A percentile compares a stretch with the other conserved stretches of the same genome.
These are phyloP conservation scores for Chrysoporthe austroafricana DNA, from an alignment of 2,329 filamentous ascomycete species.

Conservation along the genomic window DNA sequence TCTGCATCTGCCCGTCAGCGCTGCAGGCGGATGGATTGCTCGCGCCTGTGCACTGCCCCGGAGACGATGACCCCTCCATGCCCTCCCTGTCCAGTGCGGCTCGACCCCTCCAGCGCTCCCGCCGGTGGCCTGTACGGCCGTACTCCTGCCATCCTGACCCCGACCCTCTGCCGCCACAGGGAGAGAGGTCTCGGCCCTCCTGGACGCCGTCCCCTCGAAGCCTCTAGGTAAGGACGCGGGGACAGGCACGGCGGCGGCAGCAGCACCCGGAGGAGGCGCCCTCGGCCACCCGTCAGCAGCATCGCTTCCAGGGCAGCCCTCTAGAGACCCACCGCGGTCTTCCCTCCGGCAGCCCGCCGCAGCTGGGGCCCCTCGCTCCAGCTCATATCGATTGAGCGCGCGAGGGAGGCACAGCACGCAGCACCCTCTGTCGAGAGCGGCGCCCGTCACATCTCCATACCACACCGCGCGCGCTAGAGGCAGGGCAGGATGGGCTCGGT, in stretches of 20 bases:
- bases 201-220: neutral
- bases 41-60: constrained; percentile 1
- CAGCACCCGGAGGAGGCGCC: too few relatives aligned
- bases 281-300: too few relatives aligned
- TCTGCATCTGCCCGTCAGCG: constrained; percentile 7
- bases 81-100: neutral
- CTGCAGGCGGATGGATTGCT: constrained; percentile 1
- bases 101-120: neutral
- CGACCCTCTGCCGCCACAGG: too few relatives aligned
- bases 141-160: too few relatives aligned
- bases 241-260: too few relatives aligned
- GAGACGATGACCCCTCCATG: neutral
- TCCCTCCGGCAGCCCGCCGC: neutral
- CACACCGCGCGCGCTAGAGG: constrained; percentile 1
- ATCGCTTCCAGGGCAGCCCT: too few relatives aligned
- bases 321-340: neutral
- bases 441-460: neutral
- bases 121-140: too few relatives aligned
- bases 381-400: neutral
- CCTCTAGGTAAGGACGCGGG: neutral
- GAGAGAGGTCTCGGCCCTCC: too few relatives aligned
- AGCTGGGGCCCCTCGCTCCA: neutral
- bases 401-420: neutral
- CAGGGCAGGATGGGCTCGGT: constrained; percentile 6
- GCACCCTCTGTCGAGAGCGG: neutral